Percentiles rank a stretch among this genome's conserved stretches.
phyloP scores from a whole-genome alignment of 179 eudicot species.

The Patellifolia procumbens region DNA sequence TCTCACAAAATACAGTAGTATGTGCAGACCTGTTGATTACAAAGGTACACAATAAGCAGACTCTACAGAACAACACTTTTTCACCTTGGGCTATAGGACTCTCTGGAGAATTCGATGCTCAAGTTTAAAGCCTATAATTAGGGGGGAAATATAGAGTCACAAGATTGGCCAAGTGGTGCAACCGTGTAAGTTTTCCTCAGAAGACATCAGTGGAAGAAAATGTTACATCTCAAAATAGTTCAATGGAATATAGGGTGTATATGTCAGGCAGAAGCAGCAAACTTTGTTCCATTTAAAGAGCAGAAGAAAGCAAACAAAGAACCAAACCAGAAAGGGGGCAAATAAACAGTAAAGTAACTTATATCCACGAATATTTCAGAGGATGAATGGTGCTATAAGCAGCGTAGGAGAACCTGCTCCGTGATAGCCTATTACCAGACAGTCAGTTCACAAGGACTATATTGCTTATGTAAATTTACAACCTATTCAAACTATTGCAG shows the following conservation, averaged over 20 bases:
- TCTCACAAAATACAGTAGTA: not conserved
- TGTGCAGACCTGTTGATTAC: not conserved
- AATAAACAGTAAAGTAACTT: not conserved
- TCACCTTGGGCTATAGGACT: not conserved
- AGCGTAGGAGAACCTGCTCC: not conserved
- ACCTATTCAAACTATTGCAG: not conserved
- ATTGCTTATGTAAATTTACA: conserved; percentile 1
- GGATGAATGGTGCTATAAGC: not conserved
- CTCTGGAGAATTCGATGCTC: not conserved
- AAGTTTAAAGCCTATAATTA: not conserved
- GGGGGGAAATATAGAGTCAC: too few relatives aligned
- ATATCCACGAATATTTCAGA: not conserved
- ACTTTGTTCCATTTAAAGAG: too few relatives aligned
- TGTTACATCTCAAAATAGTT: too few relatives aligned
- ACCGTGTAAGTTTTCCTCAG: not conserved
- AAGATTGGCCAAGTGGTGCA: not conserved
- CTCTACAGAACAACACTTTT: not conserved
- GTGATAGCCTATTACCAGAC: not conserved
- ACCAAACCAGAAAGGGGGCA: not conserved
- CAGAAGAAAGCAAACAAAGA: not conserved
- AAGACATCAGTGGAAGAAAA: not conserved
- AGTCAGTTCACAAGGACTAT: not conserved
- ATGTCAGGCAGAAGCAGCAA: not conserved
- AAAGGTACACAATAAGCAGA: not conserved
- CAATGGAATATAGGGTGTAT: too few relatives aligned